Conservation (phyloP, 164 flowering plant genomes). For the Umbellularia californica region DNA sequence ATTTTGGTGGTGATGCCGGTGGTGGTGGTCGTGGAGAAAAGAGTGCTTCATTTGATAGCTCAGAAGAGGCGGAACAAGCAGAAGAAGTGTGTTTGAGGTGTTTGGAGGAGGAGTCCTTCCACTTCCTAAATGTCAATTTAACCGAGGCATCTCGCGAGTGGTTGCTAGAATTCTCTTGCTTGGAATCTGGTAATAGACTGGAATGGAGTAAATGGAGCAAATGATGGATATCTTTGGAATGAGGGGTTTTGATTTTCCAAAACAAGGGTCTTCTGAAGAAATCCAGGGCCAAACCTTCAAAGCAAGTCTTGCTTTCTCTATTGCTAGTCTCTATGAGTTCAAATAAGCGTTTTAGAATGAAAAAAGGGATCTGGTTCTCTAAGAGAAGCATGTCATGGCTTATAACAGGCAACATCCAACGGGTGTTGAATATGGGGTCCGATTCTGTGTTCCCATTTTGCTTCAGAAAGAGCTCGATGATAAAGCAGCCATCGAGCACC, state of each 20-base stretch:
- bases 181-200: not conserved
- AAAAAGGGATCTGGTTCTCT: constrained; percentile 12
- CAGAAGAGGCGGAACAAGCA: no score
- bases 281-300: not conserved
- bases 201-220: constrained; percentile 7
- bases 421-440: not conserved
- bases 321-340: no score
- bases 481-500: no score
- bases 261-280: not conserved
- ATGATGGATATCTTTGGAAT: not conserved
- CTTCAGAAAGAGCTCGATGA: no score
- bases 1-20: not conserved
- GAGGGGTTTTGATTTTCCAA: no score
- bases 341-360: not conserved
- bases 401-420: not conserved
- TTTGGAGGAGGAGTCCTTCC: not conserved
- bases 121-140: not conserved
- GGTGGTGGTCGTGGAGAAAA: not conserved
- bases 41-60: not conserved
- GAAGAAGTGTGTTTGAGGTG: not conserved
- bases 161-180: not conserved
- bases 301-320: not conserved
- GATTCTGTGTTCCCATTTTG: not conserved
- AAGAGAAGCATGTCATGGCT: constrained; percentile 1
- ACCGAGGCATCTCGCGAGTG: not conserved